These are phyloP conservation scores for Fusarium caatingaense DNA, from an alignment of 2,329 filamentous ascomycete genomes.

Conservation along the genomic window DNA sequence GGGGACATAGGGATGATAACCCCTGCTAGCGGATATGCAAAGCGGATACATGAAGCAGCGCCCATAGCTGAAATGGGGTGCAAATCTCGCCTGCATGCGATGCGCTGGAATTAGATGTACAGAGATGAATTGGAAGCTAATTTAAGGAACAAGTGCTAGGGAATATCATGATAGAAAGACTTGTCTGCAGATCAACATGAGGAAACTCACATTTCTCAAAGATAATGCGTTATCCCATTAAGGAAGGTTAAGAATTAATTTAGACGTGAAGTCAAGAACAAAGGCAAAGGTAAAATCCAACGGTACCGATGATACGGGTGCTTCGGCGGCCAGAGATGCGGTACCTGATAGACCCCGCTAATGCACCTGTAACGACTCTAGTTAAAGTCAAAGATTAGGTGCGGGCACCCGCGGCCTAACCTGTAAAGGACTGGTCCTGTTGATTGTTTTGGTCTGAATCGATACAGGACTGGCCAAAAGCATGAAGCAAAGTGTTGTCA, in stretches of 20 bases:
- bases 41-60: constrained; percentile 37
- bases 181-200: neutral
- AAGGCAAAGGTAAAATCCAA: neutral
- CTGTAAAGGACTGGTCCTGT: neutral
- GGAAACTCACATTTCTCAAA: neutral
- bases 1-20: constrained; percentile 12
- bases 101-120: constrained; percentile 38
- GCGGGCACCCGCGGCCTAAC: neutral
- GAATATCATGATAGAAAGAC: neutral
- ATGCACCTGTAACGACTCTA: constrained; percentile 24
- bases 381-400: constrained; percentile 17
- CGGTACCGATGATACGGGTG: constrained; percentile 6
- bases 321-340: constrained; percentile 8
- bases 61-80: constrained; percentile 36
- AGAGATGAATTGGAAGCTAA: constrained; percentile 24
- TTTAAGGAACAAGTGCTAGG: constrained; percentile 12
- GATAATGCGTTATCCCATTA: neutral
- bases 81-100: constrained; percentile 44
- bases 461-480: constrained; percentile 21
- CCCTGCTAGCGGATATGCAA: constrained; percentile 39
- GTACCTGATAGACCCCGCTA: constrained; percentile 32
- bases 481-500: constrained; percentile 23
- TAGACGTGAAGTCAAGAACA: constrained; percentile 4
- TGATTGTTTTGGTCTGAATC: constrained; percentile 22
- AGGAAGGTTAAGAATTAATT: neutral